These are phyloP conservation scores for Podosphaera xanthii DNA, from an alignment of 2,329 filamentous ascomycete genomes.

Conservation along the genomic window DNA sequence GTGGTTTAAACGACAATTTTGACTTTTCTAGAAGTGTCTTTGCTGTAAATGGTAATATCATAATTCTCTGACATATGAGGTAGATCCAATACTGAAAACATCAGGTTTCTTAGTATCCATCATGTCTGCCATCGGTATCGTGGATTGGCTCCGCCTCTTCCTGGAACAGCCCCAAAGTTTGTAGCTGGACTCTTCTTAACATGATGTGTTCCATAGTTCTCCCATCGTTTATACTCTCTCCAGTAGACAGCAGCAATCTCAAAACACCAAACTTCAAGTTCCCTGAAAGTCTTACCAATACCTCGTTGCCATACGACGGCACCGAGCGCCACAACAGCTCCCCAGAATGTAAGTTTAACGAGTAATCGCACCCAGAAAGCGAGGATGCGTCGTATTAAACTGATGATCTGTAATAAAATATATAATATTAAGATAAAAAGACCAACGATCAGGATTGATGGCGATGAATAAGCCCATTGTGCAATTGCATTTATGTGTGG, in stretches of 20 bases:
- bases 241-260: conserved; percentile 31
- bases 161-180: no score
- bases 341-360: conserved; percentile 41
- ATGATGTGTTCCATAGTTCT: background rate
- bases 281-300: conserved; percentile 36
- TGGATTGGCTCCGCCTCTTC: no score
- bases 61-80: no score
- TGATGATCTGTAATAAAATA: conserved; percentile 37
- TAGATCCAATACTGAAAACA: no score
- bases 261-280: conserved; percentile 27
- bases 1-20: no score
- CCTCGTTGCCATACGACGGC: conserved; percentile 42
- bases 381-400: conserved; percentile 48
- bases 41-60: no score
- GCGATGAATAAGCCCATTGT: conserved; percentile 8
- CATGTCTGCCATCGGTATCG: no score
- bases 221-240: conserved; percentile 26
- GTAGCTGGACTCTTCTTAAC: no score
- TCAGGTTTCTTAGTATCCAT: no score
- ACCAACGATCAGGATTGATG: conserved; percentile 24
- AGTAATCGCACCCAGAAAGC: conserved; percentile 55
- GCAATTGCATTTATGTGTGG: conserved; percentile 7
- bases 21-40: no score
- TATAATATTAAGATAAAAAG: conserved; percentile 38
- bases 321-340: conserved; percentile 27